Evolutionary conservation across 2,329 filamentous ascomycete species (phyloP), one percentile per base, ranked within the genome.

Genomic region (Cordyceps javanica): DNA sequence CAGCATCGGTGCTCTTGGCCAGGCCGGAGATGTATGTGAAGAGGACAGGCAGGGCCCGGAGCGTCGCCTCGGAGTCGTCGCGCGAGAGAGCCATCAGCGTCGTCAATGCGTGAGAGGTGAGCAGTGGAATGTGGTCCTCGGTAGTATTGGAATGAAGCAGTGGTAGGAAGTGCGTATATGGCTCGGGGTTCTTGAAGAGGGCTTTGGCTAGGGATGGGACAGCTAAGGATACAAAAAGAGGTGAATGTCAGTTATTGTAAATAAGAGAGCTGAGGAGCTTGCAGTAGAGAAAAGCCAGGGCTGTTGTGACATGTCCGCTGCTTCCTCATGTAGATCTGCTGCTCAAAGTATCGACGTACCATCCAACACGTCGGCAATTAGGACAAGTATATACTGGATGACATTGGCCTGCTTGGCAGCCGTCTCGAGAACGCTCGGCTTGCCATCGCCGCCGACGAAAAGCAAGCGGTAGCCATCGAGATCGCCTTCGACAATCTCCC

Each of bases 331-430:
- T 5, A 36, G 19, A n/a, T 21, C 21, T 16, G 7, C 21, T 13
- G 21, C 28, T 36, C 21, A 28, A 38, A 3, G 34, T 38, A 48
- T 50, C 41, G 38, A 69, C 77, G 67, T 79, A 96, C 92, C 85
- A 70, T 93, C 89, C 60, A 97, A 85, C 62, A 99, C 76, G 70
- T 99, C 94, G 61, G 85, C 87, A 60, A 94, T 82, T 68, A 99
- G 77, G 49, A 97, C 93, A 60, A 99, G 80, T 70, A 97, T 89
- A 73, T 97, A 97, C 76, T 97, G 93, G 62, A 97, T 82, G 65
- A 99, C 91, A 75, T 97, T 92, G 69, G 86, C 82, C 66, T 92
- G 86, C 78, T 91, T 92, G 65, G 87, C 84, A 45, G 92, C 91
- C 60, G 87, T 86, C 76, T 97, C 90, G 64, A 97, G 80, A 60